Evolutionary conservation across 345 rosid species (phyloP), one percentile per base, ranked within the genome.

Genomic region (Arabidopsis arenosa): DNA sequence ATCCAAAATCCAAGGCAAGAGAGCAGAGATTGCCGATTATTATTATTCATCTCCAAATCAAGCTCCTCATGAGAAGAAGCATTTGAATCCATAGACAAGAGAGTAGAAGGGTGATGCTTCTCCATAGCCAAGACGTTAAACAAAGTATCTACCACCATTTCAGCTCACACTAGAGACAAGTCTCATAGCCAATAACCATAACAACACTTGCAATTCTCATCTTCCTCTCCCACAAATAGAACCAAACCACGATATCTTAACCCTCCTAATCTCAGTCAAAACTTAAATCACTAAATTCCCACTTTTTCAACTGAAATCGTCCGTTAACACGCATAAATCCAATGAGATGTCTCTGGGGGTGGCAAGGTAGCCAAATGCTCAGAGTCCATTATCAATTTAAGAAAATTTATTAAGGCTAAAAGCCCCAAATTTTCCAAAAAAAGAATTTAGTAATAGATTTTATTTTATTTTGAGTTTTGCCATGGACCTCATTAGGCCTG

Each of bases 1-100:
- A 28, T 90, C 97, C 0, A 85, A 69, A 74, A 75, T 87, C 80
- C 86, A 83, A 10, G 82, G 72, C 74, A 84, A 40, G 93, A 83
- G 69, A 86, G 97, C 57, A 85, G 84, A 55, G 84, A 70, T 55
- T 90, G 93, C 12, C 93, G 21, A 18, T 18, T 83, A 6, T 33
- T 33, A 33, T 78, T 78, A 76, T 86, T 93, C 94, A 93, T 88
- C 75, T 90, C 98, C 70, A 93, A 83, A 74, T 91, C 96, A 63
- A 90, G 77, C 58, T 93, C 98, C 30, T 91, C 98, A 9, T 93
- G 97, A 6, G 96, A 84, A 56, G 91, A 81, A 77, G 97, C 89
- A 72, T 93, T 86, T 9, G 97, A 90, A 84, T 93, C 98, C 97
- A 93, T 93, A 7, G 97, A 93, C 44, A 93, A 82, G 58, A 93